These are phyloP conservation scores for Cryptococcus jaspeensis DNA, from an alignment of 1,284 basidiomycete species.

Conservation along the genomic window DNA sequence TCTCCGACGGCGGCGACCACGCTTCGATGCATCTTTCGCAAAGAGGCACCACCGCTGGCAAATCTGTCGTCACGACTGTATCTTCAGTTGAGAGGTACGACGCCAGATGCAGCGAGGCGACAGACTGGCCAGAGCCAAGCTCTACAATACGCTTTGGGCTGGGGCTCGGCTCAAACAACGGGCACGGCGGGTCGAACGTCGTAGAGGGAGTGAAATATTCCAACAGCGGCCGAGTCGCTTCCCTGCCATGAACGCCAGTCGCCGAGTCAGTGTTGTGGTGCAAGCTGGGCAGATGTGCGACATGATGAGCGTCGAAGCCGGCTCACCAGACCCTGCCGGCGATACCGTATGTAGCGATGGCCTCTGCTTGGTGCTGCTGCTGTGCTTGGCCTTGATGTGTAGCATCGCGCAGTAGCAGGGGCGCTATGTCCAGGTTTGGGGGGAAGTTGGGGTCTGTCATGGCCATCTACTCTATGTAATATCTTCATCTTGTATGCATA, in stretches of 20 bases:
- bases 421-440: constrained; percentile 42
- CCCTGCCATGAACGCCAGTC: constrained; percentile 24
- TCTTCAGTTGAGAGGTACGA: constrained; percentile 23
- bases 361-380: constrained; percentile 28
- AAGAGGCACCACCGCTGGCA: constrained; percentile 44
- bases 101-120: constrained; percentile 43
- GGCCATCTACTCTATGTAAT: background rate
- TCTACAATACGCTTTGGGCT: constrained; percentile 33
- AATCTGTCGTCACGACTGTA: constrained; percentile 41
- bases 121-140: constrained; percentile 47
- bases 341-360: constrained; percentile 46
- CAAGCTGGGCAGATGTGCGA: too few relatives aligned
- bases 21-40: constrained; percentile 31
- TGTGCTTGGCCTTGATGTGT: constrained; percentile 11
- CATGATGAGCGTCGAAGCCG: too few relatives aligned
- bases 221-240: constrained; percentile 40
- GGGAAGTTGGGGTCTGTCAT: constrained; percentile 50
- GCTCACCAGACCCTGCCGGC: constrained; percentile 47
- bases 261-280: background rate
- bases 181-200: constrained; percentile 39
- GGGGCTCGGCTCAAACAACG: constrained; percentile 20
- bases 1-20: constrained; percentile 11
- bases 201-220: constrained; percentile 38
- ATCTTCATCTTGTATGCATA: background rate
- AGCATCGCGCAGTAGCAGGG: constrained; percentile 23